Evolutionary conservation across 257 asterid species (phyloP).

Genomic region (Gentiana macrophylla): DNA sequence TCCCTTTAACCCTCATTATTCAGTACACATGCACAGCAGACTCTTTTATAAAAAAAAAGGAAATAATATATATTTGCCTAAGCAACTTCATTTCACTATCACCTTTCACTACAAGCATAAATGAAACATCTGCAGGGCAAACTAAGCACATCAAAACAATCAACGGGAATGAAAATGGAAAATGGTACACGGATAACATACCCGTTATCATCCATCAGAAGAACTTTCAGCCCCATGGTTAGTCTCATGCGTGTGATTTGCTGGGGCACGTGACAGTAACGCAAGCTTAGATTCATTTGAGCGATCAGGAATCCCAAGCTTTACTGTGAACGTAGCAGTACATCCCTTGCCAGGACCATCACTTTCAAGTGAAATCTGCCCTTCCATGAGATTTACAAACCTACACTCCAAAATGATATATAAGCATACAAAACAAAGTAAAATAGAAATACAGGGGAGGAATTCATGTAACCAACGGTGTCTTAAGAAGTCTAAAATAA

Average conservation of each 20-base stretch:
- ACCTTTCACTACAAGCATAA: no score
- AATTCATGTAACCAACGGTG: no score
- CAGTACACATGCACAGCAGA: no score
- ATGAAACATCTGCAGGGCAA: no score
- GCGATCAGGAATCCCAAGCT: constrained; percentile 72
- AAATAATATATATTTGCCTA: no score
- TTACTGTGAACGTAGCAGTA: constrained; percentile 60
- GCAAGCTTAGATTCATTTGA: constrained; percentile 45
- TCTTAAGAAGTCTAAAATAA: no score
- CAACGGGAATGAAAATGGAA: neutral
- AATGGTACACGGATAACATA: constrained; percentile 14
- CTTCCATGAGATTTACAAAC: constrained; percentile 94
- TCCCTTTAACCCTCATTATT: no score
- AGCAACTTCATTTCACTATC: no score
- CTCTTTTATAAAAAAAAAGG: no score
- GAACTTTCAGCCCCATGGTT: constrained; percentile 74
- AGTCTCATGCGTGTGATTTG: constrained; percentile 41
- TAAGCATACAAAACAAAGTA: neutral
- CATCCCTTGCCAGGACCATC: constrained; percentile 92
- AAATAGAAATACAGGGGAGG: no score
- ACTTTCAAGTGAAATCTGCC: constrained; percentile 90
- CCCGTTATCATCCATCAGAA: constrained; percentile 88
- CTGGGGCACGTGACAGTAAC: constrained; percentile 31
- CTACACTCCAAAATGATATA: constrained; percentile 14
- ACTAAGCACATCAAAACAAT: no score